Base-by-base conservation (phyloP, 805 yeast species). In the Candida manassasensis region DNA sequence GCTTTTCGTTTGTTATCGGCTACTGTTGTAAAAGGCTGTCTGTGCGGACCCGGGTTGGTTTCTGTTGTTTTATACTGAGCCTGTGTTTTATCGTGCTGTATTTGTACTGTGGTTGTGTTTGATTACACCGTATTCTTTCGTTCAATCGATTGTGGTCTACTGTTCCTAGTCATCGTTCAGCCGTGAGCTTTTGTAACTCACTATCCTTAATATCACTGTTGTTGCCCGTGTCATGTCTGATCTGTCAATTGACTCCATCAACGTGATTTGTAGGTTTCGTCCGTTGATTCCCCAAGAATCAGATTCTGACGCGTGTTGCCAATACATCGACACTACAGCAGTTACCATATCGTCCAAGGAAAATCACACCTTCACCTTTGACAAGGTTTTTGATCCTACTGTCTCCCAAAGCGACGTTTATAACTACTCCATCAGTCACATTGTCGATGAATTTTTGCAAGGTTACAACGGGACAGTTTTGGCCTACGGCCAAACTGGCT, bases 391-490 rank as follows among this genome's bases (percentile, higher is more conserved):
- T 47, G 68, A 58, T 5, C 63, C 69, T 1, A 49, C 51, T 1
- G 42, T 80, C 2, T 43, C 71, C 1, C 95, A 86, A 51, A 49
- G 50, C 3, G 77, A 76, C 4, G 63, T 84, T 4, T 83, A 80
- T 48, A 67, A 75, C 9, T 74, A 69, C 48, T 71, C 84, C 0
- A 71, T 83, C 4, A 51, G 61, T 26, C 76, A 76, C 27, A 79
- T 85, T 0, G 81, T 86, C 3, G 78, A 76, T 27, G 90, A 83
- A 42, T 66, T 85, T 19, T 69, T 82, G 38, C 66, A 69, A 21
- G 97, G 97, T 0, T 81, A 79, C 50, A 84, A 84, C 52, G 85
- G 88, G 14, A 76, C 90, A 0, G 76, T 85, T 0, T 58, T 84
- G 24, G 84, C 89, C 0, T 85, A 83, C 55, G 95, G 94, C 7